These are phyloP conservation scores for Ophiostoma sp. DNA, from an alignment of 2,329 filamentous ascomycete genomes.

Conservation along the genomic window DNA sequence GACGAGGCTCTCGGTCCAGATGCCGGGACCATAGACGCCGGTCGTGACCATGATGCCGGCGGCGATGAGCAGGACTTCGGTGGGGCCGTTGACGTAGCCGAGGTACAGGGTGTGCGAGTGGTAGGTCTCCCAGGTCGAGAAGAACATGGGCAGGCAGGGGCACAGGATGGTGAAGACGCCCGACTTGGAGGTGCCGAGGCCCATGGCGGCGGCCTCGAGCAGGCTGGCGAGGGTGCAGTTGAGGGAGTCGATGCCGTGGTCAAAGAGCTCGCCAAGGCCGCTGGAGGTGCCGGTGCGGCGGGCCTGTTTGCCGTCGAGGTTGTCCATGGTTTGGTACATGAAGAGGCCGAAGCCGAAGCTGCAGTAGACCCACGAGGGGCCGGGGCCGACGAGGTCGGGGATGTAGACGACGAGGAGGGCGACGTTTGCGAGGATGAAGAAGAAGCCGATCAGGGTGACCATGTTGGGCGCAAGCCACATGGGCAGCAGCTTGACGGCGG, in stretches of 20 bases:
- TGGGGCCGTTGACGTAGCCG: constrained; percentile 94
- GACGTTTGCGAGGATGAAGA: constrained; percentile 86
- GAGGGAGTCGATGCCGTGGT: constrained; percentile 96
- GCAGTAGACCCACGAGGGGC: constrained; percentile 87
- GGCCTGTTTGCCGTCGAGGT: constrained; percentile 97
- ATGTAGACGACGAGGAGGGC: constrained; percentile 68
- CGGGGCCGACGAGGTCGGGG: constrained; percentile 85
- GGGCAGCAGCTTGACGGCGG: constrained; percentile 82
- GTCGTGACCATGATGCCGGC: constrained; percentile 80
- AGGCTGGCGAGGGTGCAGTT: constrained; percentile 94
- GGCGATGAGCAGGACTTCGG: constrained; percentile 87
- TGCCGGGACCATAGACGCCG: constrained; percentile 78
- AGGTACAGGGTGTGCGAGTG: constrained; percentile 97
- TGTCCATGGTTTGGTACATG: constrained; percentile 99
- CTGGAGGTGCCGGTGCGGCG: constrained; percentile 91
- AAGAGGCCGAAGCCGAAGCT: constrained; percentile 94
- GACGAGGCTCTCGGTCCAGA: constrained; percentile 75
- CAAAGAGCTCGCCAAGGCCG: constrained; percentile 91
- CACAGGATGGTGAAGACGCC: constrained; percentile 89
- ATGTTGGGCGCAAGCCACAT: constrained; percentile 97
- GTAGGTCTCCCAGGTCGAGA: constrained; percentile 99
- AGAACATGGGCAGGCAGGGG: constrained; percentile 96
- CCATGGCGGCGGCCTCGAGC: constrained; percentile 89
- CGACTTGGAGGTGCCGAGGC: constrained; percentile 73
- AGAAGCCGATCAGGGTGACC: constrained; percentile 91